A percentile compares a stretch with the other conserved stretches of the same genome.
Evolutionary conservation across 2,329 filamentous ascomycete species (phyloP).

Genomic region (Pezicula neosporulosa): DNA sequence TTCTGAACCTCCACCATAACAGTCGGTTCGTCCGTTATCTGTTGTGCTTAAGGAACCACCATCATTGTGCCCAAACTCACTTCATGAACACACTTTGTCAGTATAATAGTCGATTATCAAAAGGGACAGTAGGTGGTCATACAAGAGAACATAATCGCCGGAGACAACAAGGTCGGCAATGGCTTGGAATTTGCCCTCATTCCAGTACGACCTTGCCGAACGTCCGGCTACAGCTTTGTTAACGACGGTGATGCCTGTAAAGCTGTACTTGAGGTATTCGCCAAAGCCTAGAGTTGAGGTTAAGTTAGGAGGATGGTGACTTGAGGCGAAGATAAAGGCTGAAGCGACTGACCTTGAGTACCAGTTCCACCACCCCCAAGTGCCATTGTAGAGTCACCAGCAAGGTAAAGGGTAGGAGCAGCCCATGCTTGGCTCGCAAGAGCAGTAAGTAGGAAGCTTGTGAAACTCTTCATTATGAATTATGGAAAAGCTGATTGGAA

Average conservation of each 20-base stretch:
- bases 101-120: not conserved
- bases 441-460: not conserved
- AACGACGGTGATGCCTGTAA: conserved; percentile 44
- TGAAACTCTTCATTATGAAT: not conserved
- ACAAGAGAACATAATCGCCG: conserved; percentile 13
- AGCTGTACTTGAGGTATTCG: conserved; percentile 50
- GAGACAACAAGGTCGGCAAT: conserved; percentile 41
- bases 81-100: not conserved
- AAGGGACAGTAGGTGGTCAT: not conserved
- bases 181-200: conserved; percentile 60
- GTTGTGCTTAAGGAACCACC: conserved; percentile 48
- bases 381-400: conserved; percentile 62
- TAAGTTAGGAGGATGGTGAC: conserved; percentile 1
- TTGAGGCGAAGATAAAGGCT: not conserved
- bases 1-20: conserved; percentile 26
- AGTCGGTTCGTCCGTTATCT: conserved; percentile 60
- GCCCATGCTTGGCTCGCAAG: conserved; percentile 2
- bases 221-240: conserved; percentile 66
- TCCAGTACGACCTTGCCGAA: conserved; percentile 62
- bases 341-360: conserved; percentile 32
- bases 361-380: conserved; percentile 38
- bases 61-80: conserved; percentile 68
- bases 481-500: not conserved
- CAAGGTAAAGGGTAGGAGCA: conserved; percentile 46
- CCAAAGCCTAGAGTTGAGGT: conserved; percentile 53